These are phyloP conservation scores for Alternaria burnsii DNA, from an alignment of 2,329 filamentous ascomycete species.

Conservation along the genomic window DNA sequence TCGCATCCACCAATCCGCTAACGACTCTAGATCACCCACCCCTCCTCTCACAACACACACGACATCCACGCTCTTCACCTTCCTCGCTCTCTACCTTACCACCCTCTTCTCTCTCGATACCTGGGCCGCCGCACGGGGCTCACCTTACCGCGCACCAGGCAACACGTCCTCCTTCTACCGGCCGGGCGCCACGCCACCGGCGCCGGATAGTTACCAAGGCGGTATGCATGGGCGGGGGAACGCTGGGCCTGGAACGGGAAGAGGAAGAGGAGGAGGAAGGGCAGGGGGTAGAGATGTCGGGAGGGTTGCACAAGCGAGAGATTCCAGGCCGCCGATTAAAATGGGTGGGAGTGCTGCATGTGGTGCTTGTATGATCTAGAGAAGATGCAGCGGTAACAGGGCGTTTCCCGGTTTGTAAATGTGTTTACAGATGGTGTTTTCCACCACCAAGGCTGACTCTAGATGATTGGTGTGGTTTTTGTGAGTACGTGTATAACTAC, in stretches of 20 bases:
- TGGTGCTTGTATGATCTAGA: conserved; percentile 41
- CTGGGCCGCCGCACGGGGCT: conserved; percentile 46
- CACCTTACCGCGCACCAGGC: conserved; percentile 40
- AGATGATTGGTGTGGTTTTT: neutral
- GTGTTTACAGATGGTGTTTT: too few relatives aligned
- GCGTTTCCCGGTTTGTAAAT: too few relatives aligned
- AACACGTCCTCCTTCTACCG: conserved; percentile 34
- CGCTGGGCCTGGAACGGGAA: conserved; percentile 24
- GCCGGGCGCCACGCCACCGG: conserved; percentile 27
- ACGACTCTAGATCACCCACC: conserved; percentile 9
- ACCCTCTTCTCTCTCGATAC: conserved; percentile 51
- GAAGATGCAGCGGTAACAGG: neutral
- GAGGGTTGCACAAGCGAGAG: conserved; percentile 30
- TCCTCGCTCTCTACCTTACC: conserved; percentile 51
- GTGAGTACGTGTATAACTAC: neutral
- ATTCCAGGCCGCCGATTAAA: conserved; percentile 39
- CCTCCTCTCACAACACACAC: conserved; percentile 20
- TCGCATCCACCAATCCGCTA: conserved; percentile 1
- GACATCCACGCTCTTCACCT: conserved; percentile 36
- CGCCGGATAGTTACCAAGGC: conserved; percentile 41
- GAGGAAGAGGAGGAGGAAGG: conserved; percentile 15
- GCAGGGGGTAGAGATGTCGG: conserved; percentile 29
- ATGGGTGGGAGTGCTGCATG: conserved; percentile 38
- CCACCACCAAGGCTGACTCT: neutral
- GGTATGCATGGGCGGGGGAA: conserved; percentile 42